Evolutionary conservation across 345 rosid species (phyloP).

Genomic region (Aquilaria sinensis): DNA sequence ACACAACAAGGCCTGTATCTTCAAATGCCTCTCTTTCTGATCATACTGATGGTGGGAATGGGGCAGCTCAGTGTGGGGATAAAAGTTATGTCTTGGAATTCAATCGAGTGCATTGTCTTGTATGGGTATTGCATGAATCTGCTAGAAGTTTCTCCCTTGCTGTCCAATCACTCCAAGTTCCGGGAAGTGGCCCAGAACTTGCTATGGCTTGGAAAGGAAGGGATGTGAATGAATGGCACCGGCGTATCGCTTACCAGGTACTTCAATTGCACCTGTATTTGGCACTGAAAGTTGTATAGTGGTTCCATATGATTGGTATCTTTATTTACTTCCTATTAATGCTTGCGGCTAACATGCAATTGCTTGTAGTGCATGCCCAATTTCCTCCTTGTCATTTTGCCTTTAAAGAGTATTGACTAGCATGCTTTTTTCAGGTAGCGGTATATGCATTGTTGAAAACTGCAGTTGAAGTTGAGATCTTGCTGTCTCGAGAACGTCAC

Average conservation of each 20-base stretch:
- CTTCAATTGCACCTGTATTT: background rate
- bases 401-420: constrained; percentile 22
- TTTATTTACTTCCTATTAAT: background rate
- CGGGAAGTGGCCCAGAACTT: constrained; percentile 40
- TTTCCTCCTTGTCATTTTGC: constrained; percentile 4
- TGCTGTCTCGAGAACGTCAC: constrained; percentile 55
- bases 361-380: background rate
- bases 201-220: constrained; percentile 71
- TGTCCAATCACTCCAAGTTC: constrained; percentile 40
- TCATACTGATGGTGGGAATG: constrained; percentile 23
- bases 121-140: constrained; percentile 57
- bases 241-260: constrained; percentile 46
- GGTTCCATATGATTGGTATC: too few relatives aligned
- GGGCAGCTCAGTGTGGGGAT: constrained; percentile 14
- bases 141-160: constrained; percentile 51
- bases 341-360: background rate
- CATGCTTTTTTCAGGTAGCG: constrained; percentile 45
- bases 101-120: constrained; percentile 48
- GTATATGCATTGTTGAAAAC: constrained; percentile 49
- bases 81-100: constrained; percentile 24
- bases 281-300: too few relatives aligned
- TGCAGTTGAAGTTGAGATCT: constrained; percentile 52
- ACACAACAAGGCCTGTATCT: constrained; percentile 18
- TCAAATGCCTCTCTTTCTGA: constrained; percentile 23
- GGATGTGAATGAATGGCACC: constrained; percentile 66